These are phyloP conservation scores for Panicum hallii DNA, from an alignment of 202 grass and related monocot genomes.

Conservation along the genomic window DNA sequence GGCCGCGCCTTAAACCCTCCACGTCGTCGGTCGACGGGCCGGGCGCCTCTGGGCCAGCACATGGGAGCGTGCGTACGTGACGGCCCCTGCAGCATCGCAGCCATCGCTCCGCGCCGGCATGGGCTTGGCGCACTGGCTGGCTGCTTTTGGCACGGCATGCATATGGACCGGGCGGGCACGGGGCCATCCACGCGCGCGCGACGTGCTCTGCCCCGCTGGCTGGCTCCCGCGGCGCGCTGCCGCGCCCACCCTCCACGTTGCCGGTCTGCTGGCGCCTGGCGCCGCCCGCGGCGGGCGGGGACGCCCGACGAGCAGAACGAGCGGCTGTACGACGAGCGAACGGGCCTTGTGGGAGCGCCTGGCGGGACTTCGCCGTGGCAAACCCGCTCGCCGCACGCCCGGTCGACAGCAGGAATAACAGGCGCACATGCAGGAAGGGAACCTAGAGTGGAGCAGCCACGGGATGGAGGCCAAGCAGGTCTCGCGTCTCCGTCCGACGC, in stretches of 20 bases:
- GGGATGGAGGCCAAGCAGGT: too few species aligned
- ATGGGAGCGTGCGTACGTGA: background rate
- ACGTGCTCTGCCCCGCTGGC: background rate
- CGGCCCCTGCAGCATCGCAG: too few species aligned
- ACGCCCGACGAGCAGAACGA: background rate
- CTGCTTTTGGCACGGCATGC: background rate
- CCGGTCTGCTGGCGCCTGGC: background rate
- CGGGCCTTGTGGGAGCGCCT: background rate
- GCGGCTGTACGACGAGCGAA: background rate
- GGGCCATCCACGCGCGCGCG: background rate
- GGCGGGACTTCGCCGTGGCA: background rate
- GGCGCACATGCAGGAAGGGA: background rate
- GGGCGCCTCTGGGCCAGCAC: background rate
- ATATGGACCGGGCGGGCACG: background rate
- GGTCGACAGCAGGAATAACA: background rate
- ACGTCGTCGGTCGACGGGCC: background rate
- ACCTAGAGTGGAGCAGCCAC: too few species aligned
- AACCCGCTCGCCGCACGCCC: background rate
- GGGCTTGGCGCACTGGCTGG: background rate
- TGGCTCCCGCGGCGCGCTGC: conserved; percentile 9
- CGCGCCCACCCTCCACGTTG: background rate
- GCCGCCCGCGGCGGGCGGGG: background rate
- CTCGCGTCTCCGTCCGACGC: too few species aligned
- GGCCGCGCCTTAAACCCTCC: background rate
- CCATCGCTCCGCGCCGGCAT: background rate